phyloP scores from a whole-genome alignment of 805 yeast species.

The Saturnispora besseyi region DNA sequence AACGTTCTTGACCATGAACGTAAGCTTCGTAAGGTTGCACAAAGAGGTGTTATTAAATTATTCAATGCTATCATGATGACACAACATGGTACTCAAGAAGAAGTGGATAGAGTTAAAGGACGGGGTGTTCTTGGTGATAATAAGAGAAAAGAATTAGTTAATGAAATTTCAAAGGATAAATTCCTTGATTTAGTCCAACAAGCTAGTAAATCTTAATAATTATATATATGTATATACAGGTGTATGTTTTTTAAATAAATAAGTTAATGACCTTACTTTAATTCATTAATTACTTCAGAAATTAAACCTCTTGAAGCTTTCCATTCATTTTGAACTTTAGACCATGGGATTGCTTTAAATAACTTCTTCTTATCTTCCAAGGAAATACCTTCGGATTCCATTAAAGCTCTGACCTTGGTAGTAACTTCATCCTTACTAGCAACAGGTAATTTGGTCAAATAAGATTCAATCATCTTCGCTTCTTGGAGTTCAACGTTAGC shows the following conservation, averaged over 20 bases:
- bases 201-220: constrained; percentile 41
- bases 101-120: constrained; percentile 33
- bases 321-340: constrained; percentile 28
- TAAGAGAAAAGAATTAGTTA: constrained; percentile 51
- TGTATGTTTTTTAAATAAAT: background rate
- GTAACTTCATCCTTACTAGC: constrained; percentile 29
- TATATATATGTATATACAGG: background rate
- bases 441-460: constrained; percentile 29
- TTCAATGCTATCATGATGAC: constrained; percentile 35
- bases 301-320: constrained; percentile 28
- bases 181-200: constrained; percentile 81
- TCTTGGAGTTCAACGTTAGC: constrained; percentile 33
- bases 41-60: constrained; percentile 26
- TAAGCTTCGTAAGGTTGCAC: constrained; percentile 58
- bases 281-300: constrained; percentile 22
- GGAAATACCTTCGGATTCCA: constrained; percentile 20
- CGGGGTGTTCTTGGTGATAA: constrained; percentile 29
- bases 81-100: constrained; percentile 68
- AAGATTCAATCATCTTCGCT: constrained; percentile 28
- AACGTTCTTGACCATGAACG: constrained; percentile 43
- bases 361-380: constrained; percentile 18
- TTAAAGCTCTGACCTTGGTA: constrained; percentile 21
- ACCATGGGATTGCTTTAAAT: constrained; percentile 30
- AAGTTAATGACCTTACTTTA: constrained; percentile 3
- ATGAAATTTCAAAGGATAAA: constrained; percentile 80